A percentile compares a stretch with the other conserved stretches of the same genome.
Conservation (phyloP, 805 yeast species). For the Lipomyces oligophaga region DNA sequence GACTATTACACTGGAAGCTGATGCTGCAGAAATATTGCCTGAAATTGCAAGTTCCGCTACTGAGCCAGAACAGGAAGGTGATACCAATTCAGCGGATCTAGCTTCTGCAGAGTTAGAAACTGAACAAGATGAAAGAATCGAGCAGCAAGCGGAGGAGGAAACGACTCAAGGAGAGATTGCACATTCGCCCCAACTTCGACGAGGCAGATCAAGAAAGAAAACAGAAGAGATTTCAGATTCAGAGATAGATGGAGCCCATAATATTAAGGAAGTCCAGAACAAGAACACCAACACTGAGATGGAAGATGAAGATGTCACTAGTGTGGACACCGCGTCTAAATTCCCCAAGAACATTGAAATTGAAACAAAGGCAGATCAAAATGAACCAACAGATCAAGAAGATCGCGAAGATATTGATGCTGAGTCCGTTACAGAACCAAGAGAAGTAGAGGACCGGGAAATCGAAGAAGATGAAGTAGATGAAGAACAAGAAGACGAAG, state of each 20-base stretch:
- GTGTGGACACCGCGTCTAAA: not conserved
- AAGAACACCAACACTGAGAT: too few relatives aligned
- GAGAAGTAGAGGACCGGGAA: slow-evolving; percentile 9
- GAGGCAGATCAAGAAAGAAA: slow-evolving; percentile 24
- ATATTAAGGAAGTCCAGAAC: too few relatives aligned
- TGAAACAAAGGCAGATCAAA: slow-evolving; percentile 8
- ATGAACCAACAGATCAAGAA: slow-evolving; percentile 15
- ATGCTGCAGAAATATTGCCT: not conserved
- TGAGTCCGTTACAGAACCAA: not conserved
- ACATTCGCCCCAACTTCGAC: not conserved
- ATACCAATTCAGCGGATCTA: not conserved
- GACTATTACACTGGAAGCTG: not conserved
- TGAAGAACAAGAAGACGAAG: slow-evolving; percentile 11
- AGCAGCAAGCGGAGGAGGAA: slow-evolving; percentile 4
- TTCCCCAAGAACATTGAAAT: too few relatives aligned
- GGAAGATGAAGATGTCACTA: too few relatives aligned
- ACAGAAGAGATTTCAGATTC: too few relatives aligned
- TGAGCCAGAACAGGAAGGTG: slow-evolving; percentile 1
- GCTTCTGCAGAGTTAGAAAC: not conserved
- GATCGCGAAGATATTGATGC: slow-evolving; percentile 5
- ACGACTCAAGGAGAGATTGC: too few relatives aligned
- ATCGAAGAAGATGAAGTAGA: slow-evolving; percentile 6
- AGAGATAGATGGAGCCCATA: too few relatives aligned
- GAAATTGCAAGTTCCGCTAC: not conserved
- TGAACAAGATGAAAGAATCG: slow-evolving; percentile 6